Evolutionary conservation across 176 grass and related monocot species (phyloP).

Genomic region (Rhipidocladum racemiflorum): DNA sequence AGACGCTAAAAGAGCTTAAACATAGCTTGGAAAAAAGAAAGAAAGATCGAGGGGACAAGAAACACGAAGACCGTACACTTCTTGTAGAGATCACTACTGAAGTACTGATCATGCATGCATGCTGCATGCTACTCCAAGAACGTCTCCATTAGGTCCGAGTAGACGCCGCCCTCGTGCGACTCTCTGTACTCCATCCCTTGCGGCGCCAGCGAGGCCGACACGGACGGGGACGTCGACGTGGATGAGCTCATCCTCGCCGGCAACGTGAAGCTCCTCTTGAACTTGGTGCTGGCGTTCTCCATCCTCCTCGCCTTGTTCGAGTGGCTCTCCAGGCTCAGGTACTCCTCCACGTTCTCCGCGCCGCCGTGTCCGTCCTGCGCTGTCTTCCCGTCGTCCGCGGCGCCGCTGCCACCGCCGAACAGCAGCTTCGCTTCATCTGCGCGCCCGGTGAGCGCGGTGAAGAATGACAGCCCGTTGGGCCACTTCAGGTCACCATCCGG

Average conservation of each 20-base stretch:
- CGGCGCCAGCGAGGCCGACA: conserved; percentile 37
- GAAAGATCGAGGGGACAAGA: not conserved
- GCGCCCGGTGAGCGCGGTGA: conserved; percentile 84
- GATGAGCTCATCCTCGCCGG: conserved; percentile 73
- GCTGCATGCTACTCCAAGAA: conserved; percentile 69
- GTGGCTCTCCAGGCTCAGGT: conserved; percentile 77
- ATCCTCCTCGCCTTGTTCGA: conserved; percentile 72
- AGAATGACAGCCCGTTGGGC: conserved; percentile 95
- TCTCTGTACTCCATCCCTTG: conserved; percentile 82
- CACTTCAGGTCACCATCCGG: conserved; percentile 73
- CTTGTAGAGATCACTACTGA: not conserved
- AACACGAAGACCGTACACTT: conserved; percentile 18
- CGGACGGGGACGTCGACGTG: conserved; percentile 50
- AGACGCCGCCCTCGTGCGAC: conserved; percentile 68
- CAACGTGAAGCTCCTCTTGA: conserved; percentile 97
- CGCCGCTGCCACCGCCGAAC: conserved; percentile 31
- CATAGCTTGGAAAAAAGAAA: conserved; percentile 33
- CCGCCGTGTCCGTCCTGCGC: conserved; percentile 37
- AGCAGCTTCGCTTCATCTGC: conserved; percentile 80
- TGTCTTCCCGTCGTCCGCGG: conserved; percentile 9
- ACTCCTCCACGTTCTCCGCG: conserved; percentile 67
- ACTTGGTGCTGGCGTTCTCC: conserved; percentile 66
- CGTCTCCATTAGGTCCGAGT: conserved; percentile 93
- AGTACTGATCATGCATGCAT: not conserved
- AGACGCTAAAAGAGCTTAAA: conserved; percentile 36